A percentile compares a stretch with the other conserved stretches of the same genome.
Evolutionary conservation across 768 basidiomycete genomes (phyloP).

Genomic region (Psilocybe cubensis): DNA sequence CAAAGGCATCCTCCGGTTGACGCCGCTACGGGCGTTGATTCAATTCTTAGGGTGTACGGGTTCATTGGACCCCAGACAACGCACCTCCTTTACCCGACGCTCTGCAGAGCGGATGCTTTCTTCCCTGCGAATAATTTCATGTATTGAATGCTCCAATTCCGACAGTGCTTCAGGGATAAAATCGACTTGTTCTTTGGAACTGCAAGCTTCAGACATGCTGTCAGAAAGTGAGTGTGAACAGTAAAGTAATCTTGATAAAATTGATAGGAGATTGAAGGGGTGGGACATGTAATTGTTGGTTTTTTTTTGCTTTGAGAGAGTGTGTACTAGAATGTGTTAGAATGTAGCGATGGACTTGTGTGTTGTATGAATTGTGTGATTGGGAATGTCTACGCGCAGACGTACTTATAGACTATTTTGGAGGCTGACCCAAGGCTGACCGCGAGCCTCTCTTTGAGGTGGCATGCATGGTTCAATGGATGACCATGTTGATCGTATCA

Average conservation of each 20-base stretch:
- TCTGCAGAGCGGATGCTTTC: not conserved
- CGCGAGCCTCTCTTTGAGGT: too few species aligned
- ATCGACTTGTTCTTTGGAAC: not conserved
- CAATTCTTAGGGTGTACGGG: too few species aligned
- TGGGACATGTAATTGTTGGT: constrained; percentile 17
- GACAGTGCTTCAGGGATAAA: not conserved
- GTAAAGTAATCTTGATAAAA: constrained; percentile 19
- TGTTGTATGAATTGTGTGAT: too few species aligned
- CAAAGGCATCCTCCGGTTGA: not conserved
- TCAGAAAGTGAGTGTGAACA: constrained; percentile 17
- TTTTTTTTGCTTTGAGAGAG: constrained; percentile 8
- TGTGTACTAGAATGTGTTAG: constrained; percentile 9
- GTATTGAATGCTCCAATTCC: not conserved
- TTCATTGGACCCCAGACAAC: too few species aligned
- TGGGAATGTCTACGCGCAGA: too few species aligned
- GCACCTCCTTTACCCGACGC: too few species aligned
- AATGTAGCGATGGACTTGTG: not conserved
- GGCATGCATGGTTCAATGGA: too few species aligned
- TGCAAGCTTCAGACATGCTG: constrained; percentile 14
- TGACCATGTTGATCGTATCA: not conserved
- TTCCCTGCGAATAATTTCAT: not conserved
- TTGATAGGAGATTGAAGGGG: constrained; percentile 16
- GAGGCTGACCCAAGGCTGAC: not conserved
- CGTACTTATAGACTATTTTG: not conserved
- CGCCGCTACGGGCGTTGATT: not conserved